Evolutionary conservation across 768 basidiomycete species (phyloP), one percentile per base, ranked within the genome.

Genomic region (Sarcomyxa edulis): DNA sequence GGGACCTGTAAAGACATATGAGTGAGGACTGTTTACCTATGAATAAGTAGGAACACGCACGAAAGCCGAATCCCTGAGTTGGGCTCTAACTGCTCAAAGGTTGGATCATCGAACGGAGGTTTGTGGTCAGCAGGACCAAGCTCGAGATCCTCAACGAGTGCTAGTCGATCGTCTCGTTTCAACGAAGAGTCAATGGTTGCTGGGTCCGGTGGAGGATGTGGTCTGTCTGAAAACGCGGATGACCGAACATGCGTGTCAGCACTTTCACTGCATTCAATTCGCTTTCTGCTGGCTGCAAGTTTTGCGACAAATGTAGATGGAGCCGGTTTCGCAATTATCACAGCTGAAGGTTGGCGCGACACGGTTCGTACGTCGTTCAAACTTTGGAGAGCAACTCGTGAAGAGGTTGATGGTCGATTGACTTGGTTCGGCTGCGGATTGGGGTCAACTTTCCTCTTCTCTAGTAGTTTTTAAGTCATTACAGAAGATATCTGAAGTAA

Each of bases 1-100:
- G 86, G 16, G 84, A 81, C 26, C 87, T 95, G 54, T 29, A 29
- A 50, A 33, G 16, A 25, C 20, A 38, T 21, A 29, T 44, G 29
- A 39, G 35, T 14, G 35, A 37, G 26, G 10, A 5, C 9, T 21
- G 35, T 24, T 37, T 14, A 47, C 36, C n/a, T 12, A 21, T 35
- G 37, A 16, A 18, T 10, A 39, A 32, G n/a, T n/a, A 42, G 7
- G 19, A 38, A 10, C 16, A 73, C 88, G 42, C 53, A 96, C 94
- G 60, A 69, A 18, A 99, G 69, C 35, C 81, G 72, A 34, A 97
- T 95, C 5, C 83, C 78, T 20, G 92, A 94, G 61, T 96, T 87
- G 1, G 96, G 96, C 56, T 99, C 96, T 4, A 93, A 56, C 35
- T 65, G 73, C 45, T 83, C 68, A 52, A 94, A 99, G 11, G 65